Evolutionary conservation across 352 stramenopile genomes (phyloP).

Genomic region (Phytophthora uliginosa): DNA sequence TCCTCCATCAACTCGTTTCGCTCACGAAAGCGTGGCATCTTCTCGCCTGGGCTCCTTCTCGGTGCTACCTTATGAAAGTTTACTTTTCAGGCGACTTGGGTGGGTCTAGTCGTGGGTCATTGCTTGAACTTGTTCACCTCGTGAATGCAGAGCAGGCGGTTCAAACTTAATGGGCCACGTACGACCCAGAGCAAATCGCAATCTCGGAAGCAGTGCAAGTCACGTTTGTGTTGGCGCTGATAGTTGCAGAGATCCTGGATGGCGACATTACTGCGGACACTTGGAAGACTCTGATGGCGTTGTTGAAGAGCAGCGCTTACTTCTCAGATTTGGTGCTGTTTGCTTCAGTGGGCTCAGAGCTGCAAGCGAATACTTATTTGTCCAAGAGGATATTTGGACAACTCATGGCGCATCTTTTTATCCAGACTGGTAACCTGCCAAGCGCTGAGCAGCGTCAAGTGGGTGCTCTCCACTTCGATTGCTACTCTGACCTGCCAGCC

Average conservation of each 20-base stretch:
- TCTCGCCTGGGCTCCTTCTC: too few species aligned
- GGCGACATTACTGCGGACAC: background rate
- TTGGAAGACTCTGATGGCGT: background rate
- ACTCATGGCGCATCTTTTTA: background rate
- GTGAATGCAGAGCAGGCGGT: background rate
- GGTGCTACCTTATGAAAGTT: too few species aligned
- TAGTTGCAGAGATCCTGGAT: background rate
- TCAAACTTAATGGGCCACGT: background rate
- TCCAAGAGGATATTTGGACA: background rate
- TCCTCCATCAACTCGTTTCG: too few species aligned
- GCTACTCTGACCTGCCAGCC: background rate
- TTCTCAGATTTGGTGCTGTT: background rate
- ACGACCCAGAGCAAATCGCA: background rate
- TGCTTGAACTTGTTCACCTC: background rate
- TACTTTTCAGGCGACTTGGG: background rate
- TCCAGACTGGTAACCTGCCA: background rate
- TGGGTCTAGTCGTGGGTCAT: background rate
- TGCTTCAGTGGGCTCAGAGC: background rate
- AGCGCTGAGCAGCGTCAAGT: background rate
- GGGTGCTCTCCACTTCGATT: background rate
- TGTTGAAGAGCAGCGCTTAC: background rate
- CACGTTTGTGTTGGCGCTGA: background rate
- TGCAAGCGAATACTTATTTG: background rate
- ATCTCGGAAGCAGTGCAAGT: too few species aligned
- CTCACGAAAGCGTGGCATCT: too few species aligned